A percentile compares a stretch with the other conserved stretches of the same genome.
Evolutionary conservation across 176 grass and related monocot genomes (phyloP).

Genomic region (Pharus latifolius): DNA sequence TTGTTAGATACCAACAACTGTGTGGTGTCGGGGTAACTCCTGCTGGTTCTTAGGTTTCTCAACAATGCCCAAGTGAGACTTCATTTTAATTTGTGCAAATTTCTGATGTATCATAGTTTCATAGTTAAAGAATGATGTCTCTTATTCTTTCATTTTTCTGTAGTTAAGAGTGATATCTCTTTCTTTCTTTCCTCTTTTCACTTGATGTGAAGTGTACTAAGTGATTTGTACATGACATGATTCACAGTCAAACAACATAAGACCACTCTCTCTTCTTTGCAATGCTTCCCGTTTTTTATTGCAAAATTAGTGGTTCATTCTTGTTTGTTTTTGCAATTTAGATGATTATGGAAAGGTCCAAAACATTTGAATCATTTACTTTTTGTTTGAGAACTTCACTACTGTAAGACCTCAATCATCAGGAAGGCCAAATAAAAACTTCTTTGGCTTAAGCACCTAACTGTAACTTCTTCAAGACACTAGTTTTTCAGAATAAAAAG

Average conservation of each 20-base stretch:
- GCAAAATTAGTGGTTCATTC: background rate
- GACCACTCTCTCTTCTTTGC: background rate
- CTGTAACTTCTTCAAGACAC: too few species aligned
- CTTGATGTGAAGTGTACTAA: background rate
- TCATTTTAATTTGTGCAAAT: background rate
- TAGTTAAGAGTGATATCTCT: background rate
- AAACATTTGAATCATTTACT: too few species aligned
- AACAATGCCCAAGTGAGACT: background rate
- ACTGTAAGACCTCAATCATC: too few species aligned
- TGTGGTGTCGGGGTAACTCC: too few species aligned
- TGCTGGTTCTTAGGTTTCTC: background rate
- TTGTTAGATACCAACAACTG: too few species aligned
- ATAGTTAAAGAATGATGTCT: background rate
- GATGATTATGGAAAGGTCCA: too few species aligned
- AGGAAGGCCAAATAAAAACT: too few species aligned
- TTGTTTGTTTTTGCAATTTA: background rate
- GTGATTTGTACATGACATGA: background rate
- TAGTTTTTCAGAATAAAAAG: too few species aligned
- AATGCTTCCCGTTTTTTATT: background rate
- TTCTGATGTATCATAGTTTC: background rate
- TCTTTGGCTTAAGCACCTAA: too few species aligned
- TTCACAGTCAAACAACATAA: background rate
- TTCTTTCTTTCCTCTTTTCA: background rate
- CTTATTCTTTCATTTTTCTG: constrained; percentile 12
- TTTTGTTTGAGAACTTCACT: too few species aligned